These are phyloP conservation scores for Fusarium secorum DNA, from an alignment of 2,329 filamentous ascomycete genomes.

Conservation along the genomic window DNA sequence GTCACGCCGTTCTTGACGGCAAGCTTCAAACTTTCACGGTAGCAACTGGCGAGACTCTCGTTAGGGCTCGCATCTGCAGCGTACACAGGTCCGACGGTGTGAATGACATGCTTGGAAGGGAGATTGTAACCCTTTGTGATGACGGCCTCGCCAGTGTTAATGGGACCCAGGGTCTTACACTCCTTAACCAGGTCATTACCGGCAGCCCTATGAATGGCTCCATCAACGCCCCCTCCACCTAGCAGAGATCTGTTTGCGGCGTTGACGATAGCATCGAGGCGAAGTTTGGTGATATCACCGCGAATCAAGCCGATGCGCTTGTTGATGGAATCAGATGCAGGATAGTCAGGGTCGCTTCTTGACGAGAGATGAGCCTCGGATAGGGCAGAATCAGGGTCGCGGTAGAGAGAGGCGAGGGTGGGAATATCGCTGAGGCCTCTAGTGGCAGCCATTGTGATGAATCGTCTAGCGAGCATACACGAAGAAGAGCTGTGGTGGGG, in stretches of 20 bases:
- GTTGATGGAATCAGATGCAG: conserved; percentile 66
- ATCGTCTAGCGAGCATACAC: conserved; percentile 34
- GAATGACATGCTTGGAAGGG: conserved; percentile 82
- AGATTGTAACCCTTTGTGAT: conserved; percentile 81
- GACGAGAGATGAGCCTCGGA: conserved; percentile 2
- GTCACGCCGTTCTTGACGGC: conserved; percentile 71
- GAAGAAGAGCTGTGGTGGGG: background rate
- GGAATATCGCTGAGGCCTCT: conserved; percentile 63
- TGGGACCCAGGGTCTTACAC: conserved; percentile 76
- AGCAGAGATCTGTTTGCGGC: conserved; percentile 82
- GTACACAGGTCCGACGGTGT: conserved; percentile 89
- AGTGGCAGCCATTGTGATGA: conserved; percentile 40
- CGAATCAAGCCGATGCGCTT: conserved; percentile 73
- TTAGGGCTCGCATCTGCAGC: conserved; percentile 50
- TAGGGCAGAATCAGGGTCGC: conserved; percentile 21
- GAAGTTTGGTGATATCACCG: conserved; percentile 82
- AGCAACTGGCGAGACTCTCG: conserved; percentile 67
- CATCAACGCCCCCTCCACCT: conserved; percentile 91
- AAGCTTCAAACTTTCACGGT: conserved; percentile 74
- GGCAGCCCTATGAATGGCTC: conserved; percentile 85
- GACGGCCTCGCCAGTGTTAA: conserved; percentile 79
- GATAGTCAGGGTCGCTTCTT: conserved; percentile 3
- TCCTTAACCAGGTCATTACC: conserved; percentile 73
- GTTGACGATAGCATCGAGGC: conserved; percentile 87
- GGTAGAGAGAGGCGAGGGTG: conserved; percentile 71